Evolutionary conservation across 257 asterid species (phyloP), one percentile per base, ranked within the genome.

Genomic region (Paulownia fortunei): DNA sequence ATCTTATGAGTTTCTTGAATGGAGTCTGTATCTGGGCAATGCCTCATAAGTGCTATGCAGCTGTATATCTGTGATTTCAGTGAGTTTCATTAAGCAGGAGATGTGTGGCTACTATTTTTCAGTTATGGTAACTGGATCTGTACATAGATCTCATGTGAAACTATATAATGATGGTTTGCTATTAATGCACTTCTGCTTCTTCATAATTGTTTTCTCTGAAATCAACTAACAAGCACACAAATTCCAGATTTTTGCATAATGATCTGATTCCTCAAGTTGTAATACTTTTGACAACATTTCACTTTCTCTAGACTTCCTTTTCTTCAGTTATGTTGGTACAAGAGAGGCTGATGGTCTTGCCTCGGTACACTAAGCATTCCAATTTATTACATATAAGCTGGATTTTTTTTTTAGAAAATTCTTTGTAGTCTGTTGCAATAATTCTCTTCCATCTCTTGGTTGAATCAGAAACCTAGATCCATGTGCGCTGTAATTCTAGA

Each of bases 171-270:
- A 54, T 5, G 18, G 61, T 21, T 71, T 71, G 34, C 36, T 32
- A 26, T 6, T 18, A 12, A 18, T 68, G 74, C 42, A 70, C 5
- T 7, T 62, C 24, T 70, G 73, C 64, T 51, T 11, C 66, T 36
- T 64, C 55, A 11, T 62, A 18, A 51, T 36, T 76, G 11, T 76
- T 66, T 66, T 49, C 56, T 32, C 11, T 69, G 19, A 41, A 56
- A 44, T 46, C 80, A 69, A 41, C 49, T 39, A 16, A 46, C 61
- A 12, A 39, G 49, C 52, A 56, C 7, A 32, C 11, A 66, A 26
- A 52, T n/a, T 72, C 51, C 39, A 68, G 1, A 24, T 7, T n/a
- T 42, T 66, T 76, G 58, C 26, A 32, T 70, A 24, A 19, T 71
- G 37, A 26, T 69, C 56, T 13, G 16, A 26, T 18, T 60, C 30